Base-by-base conservation (phyloP, 768 basidiomycete species). In the Podaxis rugospora region DNA sequence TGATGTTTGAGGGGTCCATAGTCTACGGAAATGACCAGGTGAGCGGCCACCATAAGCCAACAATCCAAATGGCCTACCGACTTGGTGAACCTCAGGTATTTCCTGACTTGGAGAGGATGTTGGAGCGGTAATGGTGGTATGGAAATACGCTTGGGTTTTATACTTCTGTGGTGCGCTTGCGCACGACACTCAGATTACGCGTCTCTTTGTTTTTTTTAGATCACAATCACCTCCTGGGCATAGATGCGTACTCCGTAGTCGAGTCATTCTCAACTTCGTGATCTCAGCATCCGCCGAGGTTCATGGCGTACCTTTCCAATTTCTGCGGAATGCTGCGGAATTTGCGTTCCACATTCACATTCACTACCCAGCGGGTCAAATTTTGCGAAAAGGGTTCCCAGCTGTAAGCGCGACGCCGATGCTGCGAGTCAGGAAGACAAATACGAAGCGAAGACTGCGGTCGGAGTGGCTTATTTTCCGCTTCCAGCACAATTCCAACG, bases 1-100 rank as follows among this genome's bases (percentile, higher is more conserved):
- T 59, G 50, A 14, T 37, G n/a, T 27, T 52, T n/a, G 49, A n/a
- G 32, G 57, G 32, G 35, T 40, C 10, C 57, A 59, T 59, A 10
- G 5, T 18, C 51, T 59, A 42, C 7, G 11, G 23, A 40, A 51
- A 9, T 9, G 27, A 21, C n/a, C 5, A 40, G n/a, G 1, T 59
- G 13, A 59, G 27, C 2, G 32, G 11, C 4, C 3, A n/a, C 16
- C 23, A 27, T 10, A 13, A 23, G 32, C 25, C 7, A 40, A 7
- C 4, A 42, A 10, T 16, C 11, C 5, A 40, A 44, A 5, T 1
- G 0, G 11, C 57, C 25, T 36, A 57, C 57, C n/a, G 4, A 47
- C 5, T 57, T 18, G 13, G 21, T 40, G 18, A 49, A 23, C 5
- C 14, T 42, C 13, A 18, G 16, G 40, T 42, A 42, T 42, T 42